These are phyloP conservation scores for Colletotrichum simmondsii DNA, from an alignment of 2,329 filamentous ascomycete species.

Conservation along the genomic window DNA sequence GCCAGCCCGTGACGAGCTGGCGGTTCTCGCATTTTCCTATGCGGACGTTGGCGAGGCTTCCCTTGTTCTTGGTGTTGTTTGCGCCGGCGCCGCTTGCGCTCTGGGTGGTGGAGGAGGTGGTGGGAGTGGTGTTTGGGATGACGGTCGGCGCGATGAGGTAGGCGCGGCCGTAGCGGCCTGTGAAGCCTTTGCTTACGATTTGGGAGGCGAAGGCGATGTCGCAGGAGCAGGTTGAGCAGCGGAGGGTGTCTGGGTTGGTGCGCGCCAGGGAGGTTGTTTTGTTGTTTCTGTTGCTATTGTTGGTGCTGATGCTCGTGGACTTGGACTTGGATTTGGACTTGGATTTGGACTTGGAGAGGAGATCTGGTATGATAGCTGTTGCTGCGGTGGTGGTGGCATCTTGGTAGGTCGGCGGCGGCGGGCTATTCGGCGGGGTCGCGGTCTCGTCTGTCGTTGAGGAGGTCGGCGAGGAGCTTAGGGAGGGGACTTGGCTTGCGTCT, in stretches of 20 bases:
- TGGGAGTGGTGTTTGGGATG: constrained; percentile 25
- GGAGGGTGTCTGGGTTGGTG: constrained; percentile 64
- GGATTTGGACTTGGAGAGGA: background rate
- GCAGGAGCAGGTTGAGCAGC: constrained; percentile 67
- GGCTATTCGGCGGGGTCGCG: constrained; percentile 37
- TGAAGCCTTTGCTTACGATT: constrained; percentile 74
- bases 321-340: background rate
- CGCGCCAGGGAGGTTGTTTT: constrained; percentile 46
- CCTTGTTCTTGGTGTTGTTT: constrained; percentile 37
- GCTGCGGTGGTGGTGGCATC: constrained; percentile 8
- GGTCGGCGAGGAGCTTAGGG: constrained; percentile 48
- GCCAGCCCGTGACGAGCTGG: constrained; percentile 70
- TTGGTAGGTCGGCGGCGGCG: constrained; percentile 39
- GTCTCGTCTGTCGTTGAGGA: constrained; percentile 45
- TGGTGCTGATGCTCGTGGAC: background rate
- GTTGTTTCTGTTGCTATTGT: too few species aligned
- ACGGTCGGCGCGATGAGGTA: constrained; percentile 64
- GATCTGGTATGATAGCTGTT: background rate
- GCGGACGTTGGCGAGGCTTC: constrained; percentile 63
- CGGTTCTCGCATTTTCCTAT: constrained; percentile 66
- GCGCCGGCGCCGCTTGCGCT: constrained; percentile 57
- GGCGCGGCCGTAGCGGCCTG: constrained; percentile 72
- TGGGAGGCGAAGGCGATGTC: constrained; percentile 71
- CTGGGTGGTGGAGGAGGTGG: constrained; percentile 54
- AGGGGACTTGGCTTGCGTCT: constrained; percentile 42